Conservation (phyloP, 2,329 filamentous ascomycete species). For the Pseudogymnoascus sp. region DNA sequence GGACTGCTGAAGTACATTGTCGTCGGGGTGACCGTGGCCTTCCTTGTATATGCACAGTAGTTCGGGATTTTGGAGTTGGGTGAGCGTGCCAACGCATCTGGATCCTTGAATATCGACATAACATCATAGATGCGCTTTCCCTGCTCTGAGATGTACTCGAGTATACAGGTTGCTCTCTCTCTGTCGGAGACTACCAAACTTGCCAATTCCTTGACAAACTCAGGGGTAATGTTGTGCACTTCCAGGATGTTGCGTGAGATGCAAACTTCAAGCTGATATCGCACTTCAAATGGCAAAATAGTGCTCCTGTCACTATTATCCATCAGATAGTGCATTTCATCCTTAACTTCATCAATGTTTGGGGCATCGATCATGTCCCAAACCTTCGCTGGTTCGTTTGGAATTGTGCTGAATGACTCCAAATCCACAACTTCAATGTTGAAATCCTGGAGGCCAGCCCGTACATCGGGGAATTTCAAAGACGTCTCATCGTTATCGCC, state of each 20-base stretch:
- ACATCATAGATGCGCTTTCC: constrained; percentile 58
- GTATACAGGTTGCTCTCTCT: constrained; percentile 51
- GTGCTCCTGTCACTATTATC: constrained; percentile 21
- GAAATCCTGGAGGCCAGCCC: constrained; percentile 52
- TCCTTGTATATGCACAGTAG: constrained; percentile 68
- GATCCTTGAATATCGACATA: constrained; percentile 59
- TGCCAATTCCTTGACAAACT: constrained; percentile 58
- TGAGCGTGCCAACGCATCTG: constrained; percentile 40
- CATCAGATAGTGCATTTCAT: constrained; percentile 18
- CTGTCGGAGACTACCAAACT: constrained; percentile 36
- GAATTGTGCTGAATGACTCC: constrained; percentile 35
- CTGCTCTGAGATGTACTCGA: constrained; percentile 66
- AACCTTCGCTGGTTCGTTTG: constrained; percentile 29
- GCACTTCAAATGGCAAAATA: constrained; percentile 58
- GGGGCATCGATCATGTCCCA: constrained; percentile 35
- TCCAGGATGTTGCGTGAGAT: constrained; percentile 71
- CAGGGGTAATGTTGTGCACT: constrained; percentile 61
- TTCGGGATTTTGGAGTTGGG: constrained; percentile 49
- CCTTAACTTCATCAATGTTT: constrained; percentile 13
- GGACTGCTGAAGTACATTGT: constrained; percentile 73
- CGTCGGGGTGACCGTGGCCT: constrained; percentile 74
- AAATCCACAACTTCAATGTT: constrained; percentile 51
- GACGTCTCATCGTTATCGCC: constrained; percentile 29
- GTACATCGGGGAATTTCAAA: constrained; percentile 20
- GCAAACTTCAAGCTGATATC: constrained; percentile 90